A percentile compares a stretch with the other conserved stretches of the same genome.
These are phyloP conservation scores for Mycena olivaceomarginata DNA, from an alignment of 768 basidiomycete genomes.

Conservation along the genomic window DNA sequence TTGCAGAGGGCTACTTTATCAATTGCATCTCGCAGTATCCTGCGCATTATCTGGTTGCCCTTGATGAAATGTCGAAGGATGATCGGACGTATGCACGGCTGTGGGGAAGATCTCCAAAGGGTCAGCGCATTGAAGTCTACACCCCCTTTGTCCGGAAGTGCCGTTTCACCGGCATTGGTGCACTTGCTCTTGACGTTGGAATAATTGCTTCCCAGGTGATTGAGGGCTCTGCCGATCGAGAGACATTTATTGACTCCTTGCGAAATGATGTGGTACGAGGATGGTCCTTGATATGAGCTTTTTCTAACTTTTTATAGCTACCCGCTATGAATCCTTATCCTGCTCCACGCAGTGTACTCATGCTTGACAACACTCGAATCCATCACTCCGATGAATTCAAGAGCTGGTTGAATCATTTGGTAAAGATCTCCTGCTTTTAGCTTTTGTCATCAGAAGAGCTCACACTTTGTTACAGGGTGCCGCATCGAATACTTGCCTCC, in stretches of 20 bases:
- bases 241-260: constrained; percentile 44
- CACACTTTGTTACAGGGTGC: constrained; percentile 35
- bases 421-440: background rate
- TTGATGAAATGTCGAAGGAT: constrained; percentile 55
- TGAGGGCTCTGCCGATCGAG: constrained; percentile 44
- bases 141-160: constrained; percentile 46
- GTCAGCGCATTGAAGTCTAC: constrained; percentile 43
- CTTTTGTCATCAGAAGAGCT: background rate
- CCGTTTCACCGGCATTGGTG: constrained; percentile 45
- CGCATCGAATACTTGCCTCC: constrained; percentile 52
- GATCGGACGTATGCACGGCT: constrained; percentile 47
- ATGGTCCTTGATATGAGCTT: background rate
- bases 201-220: constrained; percentile 47
- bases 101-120: constrained; percentile 45
- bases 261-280: constrained; percentile 41
- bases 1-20: constrained; percentile 31
- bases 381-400: constrained; percentile 48
- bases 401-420: constrained; percentile 43
- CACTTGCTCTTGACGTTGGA: constrained; percentile 48
- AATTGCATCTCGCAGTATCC: constrained; percentile 32
- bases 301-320: constrained; percentile 29
- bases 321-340: constrained; percentile 47
- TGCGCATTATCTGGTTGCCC: constrained; percentile 32
- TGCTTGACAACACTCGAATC: constrained; percentile 52
- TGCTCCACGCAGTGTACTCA: constrained; percentile 25